Evolutionary conservation across 306 rosid genomes (phyloP).

Genomic region (Phaseolus lunatus): DNA sequence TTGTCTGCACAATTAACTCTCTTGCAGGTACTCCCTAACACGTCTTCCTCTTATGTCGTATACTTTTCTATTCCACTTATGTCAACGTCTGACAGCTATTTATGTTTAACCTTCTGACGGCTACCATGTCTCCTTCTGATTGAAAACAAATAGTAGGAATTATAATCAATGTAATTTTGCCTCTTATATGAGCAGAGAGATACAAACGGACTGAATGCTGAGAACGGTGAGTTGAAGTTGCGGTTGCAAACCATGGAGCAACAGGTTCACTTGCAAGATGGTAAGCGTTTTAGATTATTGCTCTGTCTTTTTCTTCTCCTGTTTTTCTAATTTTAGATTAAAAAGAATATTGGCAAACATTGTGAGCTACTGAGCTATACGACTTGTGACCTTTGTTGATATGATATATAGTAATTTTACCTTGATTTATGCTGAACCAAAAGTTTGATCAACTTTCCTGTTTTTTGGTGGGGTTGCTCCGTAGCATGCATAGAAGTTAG

Average conservation of each 20-base stretch:
- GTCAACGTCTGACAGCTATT: not conserved
- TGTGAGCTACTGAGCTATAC: not conserved
- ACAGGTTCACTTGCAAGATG: conserved; percentile 89
- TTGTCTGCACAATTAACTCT: conserved; percentile 83
- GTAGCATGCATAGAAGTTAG: not conserved
- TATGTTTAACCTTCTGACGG: not conserved
- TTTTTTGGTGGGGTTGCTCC: not conserved
- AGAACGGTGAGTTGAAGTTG: conserved; percentile 80
- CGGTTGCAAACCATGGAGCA: conserved; percentile 85
- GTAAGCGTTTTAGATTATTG: conserved; percentile 47
- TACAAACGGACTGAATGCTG: conserved; percentile 69
- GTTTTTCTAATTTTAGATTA: not conserved
- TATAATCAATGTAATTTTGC: conserved; percentile 5
- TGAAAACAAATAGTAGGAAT: conserved; percentile 1
- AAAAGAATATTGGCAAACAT: not conserved
- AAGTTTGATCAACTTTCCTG: not conserved
- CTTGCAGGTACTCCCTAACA: conserved; percentile 62
- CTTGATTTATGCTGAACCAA: not conserved
- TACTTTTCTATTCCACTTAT: conserved; percentile 20
- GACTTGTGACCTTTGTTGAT: not conserved
- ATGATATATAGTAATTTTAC: not conserved
- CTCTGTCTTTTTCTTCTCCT: conserved; percentile 2
- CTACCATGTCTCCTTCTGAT: conserved; percentile 7
- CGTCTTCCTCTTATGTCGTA: not conserved
- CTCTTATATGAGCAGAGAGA: conserved; percentile 65